Base-by-base conservation (phyloP, 2,329 filamentous ascomycete genomes). In the Fusarium sororula region DNA sequence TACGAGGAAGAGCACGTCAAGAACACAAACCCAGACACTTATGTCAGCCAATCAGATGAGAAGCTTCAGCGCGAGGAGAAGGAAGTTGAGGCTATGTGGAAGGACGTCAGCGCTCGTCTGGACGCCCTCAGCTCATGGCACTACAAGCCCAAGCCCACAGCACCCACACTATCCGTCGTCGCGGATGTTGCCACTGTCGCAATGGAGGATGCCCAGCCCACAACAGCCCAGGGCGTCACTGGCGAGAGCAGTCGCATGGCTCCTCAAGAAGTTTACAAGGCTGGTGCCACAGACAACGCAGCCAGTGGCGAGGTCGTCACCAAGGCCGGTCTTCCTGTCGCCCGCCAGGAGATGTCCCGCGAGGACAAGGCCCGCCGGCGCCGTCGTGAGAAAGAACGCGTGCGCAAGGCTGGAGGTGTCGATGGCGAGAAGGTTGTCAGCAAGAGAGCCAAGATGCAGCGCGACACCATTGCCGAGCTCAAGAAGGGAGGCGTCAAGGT, bases 131-230 rank as follows among this genome's bases (percentile, higher is more conserved):
- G 92, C 83, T 97, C 93, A 81, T 97, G 94, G 92, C 93, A 98
- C 84, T 98, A 98, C 89, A 95, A 94, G 83, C 96, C 96, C 61
- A 97, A 95, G 85, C 92, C 94, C 17, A 89, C 92, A 5, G 92
- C 92, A 58, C 90, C 94, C n/a, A 90, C 90, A 51, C 90, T 99
- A 72, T 95, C 94, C 48, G 93, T 98, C 63, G 92, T 98, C 39
- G 89, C 94, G 32, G 96, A 98, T 83, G 94, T 96, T 8, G 94
- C 95, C n/a, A 94, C 94, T 7, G 92, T 98, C 74, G 89, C 90
- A 75, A 97, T 98, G 93, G 96, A 99, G 85, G 96, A 99, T 80
- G 96, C 95, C 4, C 93, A 97, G 78, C 96, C 96, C 13, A 92
- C 93, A 22, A 94, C 92, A 2, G 93, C 93, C 48, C 91, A 92